Percentiles rank a stretch among this genome's conserved stretches.
phyloP scores from a whole-genome alignment of 2,329 filamentous ascomycete species.

The Claviceps sp. region DNA sequence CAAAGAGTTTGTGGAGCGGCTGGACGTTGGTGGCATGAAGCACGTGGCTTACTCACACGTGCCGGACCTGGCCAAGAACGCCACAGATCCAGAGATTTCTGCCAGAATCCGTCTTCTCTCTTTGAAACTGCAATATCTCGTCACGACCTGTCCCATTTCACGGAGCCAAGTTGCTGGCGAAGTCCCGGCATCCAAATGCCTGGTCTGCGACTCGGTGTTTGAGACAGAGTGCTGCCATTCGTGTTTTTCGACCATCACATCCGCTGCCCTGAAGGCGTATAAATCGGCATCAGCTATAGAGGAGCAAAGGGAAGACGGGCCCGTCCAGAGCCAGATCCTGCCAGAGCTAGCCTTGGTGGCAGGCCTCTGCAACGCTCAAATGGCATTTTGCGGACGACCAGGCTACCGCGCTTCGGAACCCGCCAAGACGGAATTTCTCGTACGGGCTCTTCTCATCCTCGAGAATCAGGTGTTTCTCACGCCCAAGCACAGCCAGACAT shows the following conservation, averaged over 20 bases:
- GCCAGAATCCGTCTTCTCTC: slow-evolving; percentile 21
- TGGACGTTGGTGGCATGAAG: slow-evolving; percentile 27
- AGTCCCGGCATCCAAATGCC: slow-evolving; percentile 12
- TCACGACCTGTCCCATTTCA: slow-evolving; percentile 23
- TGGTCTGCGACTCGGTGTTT: slow-evolving; percentile 12
- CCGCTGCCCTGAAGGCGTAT: slow-evolving; percentile 11
- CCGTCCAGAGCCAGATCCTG: slow-evolving; percentile 9
- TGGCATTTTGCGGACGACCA: slow-evolving; percentile 12
- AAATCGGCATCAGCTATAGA: slow-evolving; percentile 3
- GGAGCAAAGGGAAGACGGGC: slow-evolving; percentile 1
- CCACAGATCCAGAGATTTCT: slow-evolving; percentile 10
- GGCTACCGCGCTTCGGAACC: slow-evolving; percentile 6
- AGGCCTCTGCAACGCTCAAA: slow-evolving; percentile 20
- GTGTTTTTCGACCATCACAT: slow-evolving; percentile 13
- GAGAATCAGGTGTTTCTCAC: slow-evolving; percentile 33
- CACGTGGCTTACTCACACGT: slow-evolving; percentile 25
- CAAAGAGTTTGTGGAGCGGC: slow-evolving; percentile 28
- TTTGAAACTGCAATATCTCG: slow-evolving; percentile 31
- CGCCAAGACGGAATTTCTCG: slow-evolving; percentile 18
- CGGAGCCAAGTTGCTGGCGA: slow-evolving; percentile 10
- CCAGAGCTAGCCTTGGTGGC: slow-evolving; percentile 23
- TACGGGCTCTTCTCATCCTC: slow-evolving; percentile 36
- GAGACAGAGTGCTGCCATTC: slow-evolving; percentile 9
- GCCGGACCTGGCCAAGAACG: slow-evolving; percentile 17
- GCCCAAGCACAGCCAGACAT: slow-evolving; percentile 32